phyloP scores from a whole-genome alignment of 2,329 filamentous ascomycete species.

The Pseudopyrenochaeta lycopersici region DNA sequence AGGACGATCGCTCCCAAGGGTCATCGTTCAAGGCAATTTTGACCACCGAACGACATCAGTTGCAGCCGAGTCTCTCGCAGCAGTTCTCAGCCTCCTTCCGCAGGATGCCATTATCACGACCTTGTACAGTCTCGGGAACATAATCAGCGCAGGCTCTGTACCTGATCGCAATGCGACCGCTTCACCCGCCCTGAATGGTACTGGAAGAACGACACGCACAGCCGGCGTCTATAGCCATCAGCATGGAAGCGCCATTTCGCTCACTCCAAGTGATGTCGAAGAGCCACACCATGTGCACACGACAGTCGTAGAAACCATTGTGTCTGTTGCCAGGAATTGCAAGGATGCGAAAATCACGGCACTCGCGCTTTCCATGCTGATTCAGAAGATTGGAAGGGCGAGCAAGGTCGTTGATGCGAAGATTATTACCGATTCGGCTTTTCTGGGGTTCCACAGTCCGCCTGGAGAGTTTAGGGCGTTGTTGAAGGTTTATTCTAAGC shows the following conservation, averaged over 20 bases:
- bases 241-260: constrained; percentile 79
- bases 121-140: constrained; percentile 94
- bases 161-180: constrained; percentile 59
- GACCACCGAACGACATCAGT: constrained; percentile 74
- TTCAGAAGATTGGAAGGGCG: constrained; percentile 94
- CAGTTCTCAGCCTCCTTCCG: constrained; percentile 81
- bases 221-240: constrained; percentile 56
- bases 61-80: constrained; percentile 85
- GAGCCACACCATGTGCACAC: constrained; percentile 80
- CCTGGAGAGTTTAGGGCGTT: constrained; percentile 85
- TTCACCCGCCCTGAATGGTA: constrained; percentile 59
- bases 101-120: constrained; percentile 95
- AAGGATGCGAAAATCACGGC: constrained; percentile 92
- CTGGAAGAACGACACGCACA: constrained; percentile 54
- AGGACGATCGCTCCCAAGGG: constrained; percentile 81
- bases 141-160: constrained; percentile 76
- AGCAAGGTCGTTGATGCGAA: constrained; percentile 81
- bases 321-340: constrained; percentile 82
- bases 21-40: constrained; percentile 85
- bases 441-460: constrained; percentile 78
- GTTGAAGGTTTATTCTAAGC: constrained; percentile 81
- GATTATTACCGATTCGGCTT: constrained; percentile 83
- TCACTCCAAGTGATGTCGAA: constrained; percentile 78
- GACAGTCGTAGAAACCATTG: constrained; percentile 94
- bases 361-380: constrained; percentile 89